Conservation (phyloP, 352 stramenopile species). For the Globisporangium viniferum region DNA sequence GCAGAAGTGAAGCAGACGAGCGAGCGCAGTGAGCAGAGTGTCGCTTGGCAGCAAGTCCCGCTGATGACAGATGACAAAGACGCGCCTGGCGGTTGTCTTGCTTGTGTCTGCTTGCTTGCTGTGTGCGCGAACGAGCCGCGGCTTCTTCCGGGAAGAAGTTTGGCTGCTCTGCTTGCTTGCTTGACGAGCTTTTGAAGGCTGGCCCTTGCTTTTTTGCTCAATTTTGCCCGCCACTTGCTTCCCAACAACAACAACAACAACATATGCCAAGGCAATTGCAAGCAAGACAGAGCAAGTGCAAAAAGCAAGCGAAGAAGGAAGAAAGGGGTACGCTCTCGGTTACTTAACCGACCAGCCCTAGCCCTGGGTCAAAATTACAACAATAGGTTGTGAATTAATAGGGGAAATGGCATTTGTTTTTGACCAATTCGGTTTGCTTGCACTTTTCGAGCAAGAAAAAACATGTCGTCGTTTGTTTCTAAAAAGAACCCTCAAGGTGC, state of each 20-base stretch:
- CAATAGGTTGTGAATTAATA: neutral
- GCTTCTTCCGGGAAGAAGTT: neutral
- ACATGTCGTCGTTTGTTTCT: slow-evolving; percentile 4
- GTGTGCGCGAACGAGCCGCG: slow-evolving; percentile 6
- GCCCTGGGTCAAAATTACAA: neutral
- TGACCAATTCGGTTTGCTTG: neutral
- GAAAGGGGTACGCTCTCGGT: slow-evolving; percentile 5
- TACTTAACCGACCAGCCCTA: neutral
- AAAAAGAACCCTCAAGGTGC: slow-evolving; percentile 2
- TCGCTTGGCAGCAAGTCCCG: slow-evolving; percentile 1
- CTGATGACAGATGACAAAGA: neutral
- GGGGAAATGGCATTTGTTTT: neutral
- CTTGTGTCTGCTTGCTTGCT: neutral
- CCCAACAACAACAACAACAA: neutral
- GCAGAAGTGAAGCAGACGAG: slow-evolving; percentile 6
- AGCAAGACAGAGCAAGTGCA: neutral
- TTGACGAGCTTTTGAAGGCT: slow-evolving; percentile 15
- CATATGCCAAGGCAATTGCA: neutral
- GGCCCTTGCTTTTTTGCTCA: neutral
- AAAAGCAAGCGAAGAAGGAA: slow-evolving; percentile 4
- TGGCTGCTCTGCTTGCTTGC: neutral
- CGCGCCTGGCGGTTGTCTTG: neutral
- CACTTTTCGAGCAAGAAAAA: neutral
- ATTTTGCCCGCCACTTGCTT: neutral
- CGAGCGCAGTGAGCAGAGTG: neutral